Conservation (phyloP, 192 early-diverging fungal genomes). For the Spinellus fusiger region DNA sequence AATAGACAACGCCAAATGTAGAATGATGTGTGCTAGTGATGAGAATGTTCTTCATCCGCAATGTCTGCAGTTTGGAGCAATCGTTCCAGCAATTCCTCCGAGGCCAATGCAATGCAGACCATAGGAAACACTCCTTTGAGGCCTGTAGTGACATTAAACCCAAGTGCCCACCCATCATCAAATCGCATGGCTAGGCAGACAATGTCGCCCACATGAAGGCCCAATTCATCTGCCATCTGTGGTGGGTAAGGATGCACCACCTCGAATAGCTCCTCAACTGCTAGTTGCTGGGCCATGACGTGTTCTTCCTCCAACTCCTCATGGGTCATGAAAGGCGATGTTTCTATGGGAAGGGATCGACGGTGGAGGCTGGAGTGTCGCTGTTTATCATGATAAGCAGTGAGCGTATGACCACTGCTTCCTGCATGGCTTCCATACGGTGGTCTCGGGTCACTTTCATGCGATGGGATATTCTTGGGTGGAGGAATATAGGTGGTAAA, state of each 20-base stretch:
- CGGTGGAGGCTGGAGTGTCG: background rate
- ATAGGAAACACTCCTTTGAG: constrained; percentile 79
- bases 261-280: constrained; percentile 26
- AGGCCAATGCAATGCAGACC: constrained; percentile 54
- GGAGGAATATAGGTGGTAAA: background rate
- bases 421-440: background rate
- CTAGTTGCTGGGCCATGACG: background rate
- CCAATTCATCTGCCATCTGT: constrained; percentile 71
- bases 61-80: constrained; percentile 2
- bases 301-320: background rate
- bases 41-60: too few relatives aligned
- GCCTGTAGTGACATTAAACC: constrained; percentile 66
- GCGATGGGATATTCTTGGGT: background rate
- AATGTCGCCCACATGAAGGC: constrained; percentile 63
- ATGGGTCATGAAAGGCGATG: background rate
- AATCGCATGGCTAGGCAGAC: constrained; percentile 66
- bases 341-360: background rate
- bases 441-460: background rate
- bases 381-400: background rate
- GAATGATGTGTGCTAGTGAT: too few relatives aligned
- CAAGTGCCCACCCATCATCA: constrained; percentile 90
- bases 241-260: constrained; percentile 54
- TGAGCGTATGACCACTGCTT: background rate
- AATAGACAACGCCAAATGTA: too few relatives aligned
- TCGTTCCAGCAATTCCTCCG: constrained; percentile 19